Evolutionary conservation across 2,329 filamentous ascomycete species (phyloP), one percentile per base, ranked within the genome.

Genomic region (Hypoxylon sp.): DNA sequence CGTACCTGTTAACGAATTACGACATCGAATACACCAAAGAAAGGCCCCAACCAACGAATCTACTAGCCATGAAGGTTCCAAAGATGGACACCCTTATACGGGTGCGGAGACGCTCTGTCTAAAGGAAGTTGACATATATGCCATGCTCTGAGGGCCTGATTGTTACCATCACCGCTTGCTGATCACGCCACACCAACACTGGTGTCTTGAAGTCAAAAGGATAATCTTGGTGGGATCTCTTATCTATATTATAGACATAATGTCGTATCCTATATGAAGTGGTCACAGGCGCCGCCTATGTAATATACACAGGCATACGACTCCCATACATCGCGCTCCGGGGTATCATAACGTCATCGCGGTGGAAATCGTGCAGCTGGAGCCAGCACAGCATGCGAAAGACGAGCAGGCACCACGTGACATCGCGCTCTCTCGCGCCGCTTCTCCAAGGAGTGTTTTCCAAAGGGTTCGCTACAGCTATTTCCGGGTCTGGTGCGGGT

Each of bases 301-400:
- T 78, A 70, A 88, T 85, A 65, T 85, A 88, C 9, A 88, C 85
- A 0, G 86, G 85, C 79, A 88, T 80, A 3, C 86, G 81, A 68
- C 83, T 88, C 1, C 85, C 86, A 34, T 84, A 71, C 3, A 88
- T 76, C 75, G 87, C 85, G 65, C 84, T 85, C 75, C 86, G 86
- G 48, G 82, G 78, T 2, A 85, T 75, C 74, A 87, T 85, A 9
- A 84, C 79, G 60, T 88, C 86, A 64, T 82, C 79, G 72, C 84
- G 85, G 74, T 86, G 79, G 57, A 88, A 88, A 70, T 88, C 85
- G 71, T 89, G 86, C 66, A 88, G 75, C 76, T 85, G 80, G 57
- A 88, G 75, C 87, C 86, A 88, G 73, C 85, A 87, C 23, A 88
- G 79, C 86, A 88, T 88, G 25, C 86, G 78, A 67, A 88, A 85